Conservation (phyloP, 106 monocot species). For the Narthecium ossifragum region DNA sequence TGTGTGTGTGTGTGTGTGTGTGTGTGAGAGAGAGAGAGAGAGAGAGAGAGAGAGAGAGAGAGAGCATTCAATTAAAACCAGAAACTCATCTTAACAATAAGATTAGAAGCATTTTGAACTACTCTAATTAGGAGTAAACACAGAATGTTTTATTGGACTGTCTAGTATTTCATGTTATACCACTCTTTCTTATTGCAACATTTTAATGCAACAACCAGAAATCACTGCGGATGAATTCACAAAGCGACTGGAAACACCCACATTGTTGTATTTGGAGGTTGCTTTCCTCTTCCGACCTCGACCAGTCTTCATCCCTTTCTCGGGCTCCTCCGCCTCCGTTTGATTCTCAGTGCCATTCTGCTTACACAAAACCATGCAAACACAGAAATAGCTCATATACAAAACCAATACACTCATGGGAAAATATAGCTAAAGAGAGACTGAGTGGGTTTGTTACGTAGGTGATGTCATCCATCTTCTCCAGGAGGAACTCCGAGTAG, state of each 20-base stretch:
- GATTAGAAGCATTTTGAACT: too few species aligned
- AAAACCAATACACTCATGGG: neutral
- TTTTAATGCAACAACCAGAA: neutral
- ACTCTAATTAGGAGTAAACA: too few species aligned
- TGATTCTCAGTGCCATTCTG: constrained; percentile 34
- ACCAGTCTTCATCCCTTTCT: constrained; percentile 41
- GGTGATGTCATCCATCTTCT: constrained; percentile 81
- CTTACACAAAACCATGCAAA: neutral
- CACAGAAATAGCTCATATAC: neutral
- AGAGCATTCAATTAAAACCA: too few species aligned
- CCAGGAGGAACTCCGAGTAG: constrained; percentile 75
- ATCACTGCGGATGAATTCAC: neutral
- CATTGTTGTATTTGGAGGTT: constrained; percentile 36
- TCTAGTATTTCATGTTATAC: too few species aligned
- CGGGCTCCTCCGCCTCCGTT: constrained; percentile 20
- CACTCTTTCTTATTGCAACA: neutral
- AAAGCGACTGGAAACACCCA: constrained; percentile 20
- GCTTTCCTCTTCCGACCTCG: constrained; percentile 75
- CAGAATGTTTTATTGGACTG: neutral
- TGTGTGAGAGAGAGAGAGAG: too few species aligned
- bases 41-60: too few species aligned
- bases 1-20: too few species aligned
- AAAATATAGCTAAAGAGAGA: neutral
- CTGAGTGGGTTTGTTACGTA: constrained; percentile 24
- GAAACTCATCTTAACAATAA: too few species aligned